Conservation (phyloP, 2,329 filamentous ascomycete species). For the Diaporthe ilicicola region DNA sequence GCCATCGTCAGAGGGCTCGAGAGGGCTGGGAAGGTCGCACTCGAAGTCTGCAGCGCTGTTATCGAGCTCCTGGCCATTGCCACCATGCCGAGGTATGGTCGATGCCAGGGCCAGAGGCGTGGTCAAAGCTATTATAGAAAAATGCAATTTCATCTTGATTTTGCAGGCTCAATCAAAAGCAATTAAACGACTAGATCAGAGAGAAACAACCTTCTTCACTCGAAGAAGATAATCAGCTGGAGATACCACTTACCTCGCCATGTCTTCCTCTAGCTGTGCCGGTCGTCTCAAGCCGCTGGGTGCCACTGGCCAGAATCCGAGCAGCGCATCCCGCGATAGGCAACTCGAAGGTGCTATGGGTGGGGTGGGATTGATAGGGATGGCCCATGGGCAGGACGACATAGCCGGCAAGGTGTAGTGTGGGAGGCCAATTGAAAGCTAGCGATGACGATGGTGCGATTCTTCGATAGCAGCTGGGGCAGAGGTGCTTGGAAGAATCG, state of each 20-base stretch:
- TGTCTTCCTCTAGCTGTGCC: neutral
- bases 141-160: conserved; percentile 10
- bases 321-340: conserved; percentile 3
- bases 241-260: neutral
- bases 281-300: neutral
- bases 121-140: conserved; percentile 13
- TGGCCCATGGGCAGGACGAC: neutral
- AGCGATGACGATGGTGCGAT: conserved; percentile 19
- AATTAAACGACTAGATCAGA: neutral
- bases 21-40: conserved; percentile 29
- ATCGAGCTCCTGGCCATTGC: neutral
- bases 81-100: conserved; percentile 20
- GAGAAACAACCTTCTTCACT: conserved; percentile 10
- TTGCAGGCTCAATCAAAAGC: neutral
- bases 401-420: neutral
- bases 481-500: neutral
- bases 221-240: neutral
- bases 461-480: neutral
- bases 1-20: conserved; percentile 33
- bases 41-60: conserved; percentile 17
- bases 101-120: conserved; percentile 28
- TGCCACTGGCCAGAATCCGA: neutral
- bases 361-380: conserved; percentile 17
- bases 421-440: conserved; percentile 17
- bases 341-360: neutral